Evolutionary conservation across 768 basidiomycete genomes (phyloP).

Genomic region (Amanita polypyramis): DNA sequence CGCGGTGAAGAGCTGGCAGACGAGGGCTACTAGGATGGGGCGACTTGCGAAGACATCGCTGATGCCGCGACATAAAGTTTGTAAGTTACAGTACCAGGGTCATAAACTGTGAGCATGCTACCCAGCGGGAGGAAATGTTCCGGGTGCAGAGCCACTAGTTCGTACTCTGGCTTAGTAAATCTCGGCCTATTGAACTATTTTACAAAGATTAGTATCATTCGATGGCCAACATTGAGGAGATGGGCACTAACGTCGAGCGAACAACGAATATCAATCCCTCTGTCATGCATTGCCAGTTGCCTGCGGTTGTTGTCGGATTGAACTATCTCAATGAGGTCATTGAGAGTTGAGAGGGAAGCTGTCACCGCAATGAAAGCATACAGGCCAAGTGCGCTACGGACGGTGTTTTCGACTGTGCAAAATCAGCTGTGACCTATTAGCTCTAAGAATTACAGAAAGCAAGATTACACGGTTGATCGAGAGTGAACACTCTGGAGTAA

Average conservation of each 20-base stretch:
- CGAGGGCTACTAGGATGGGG: constrained; percentile 9
- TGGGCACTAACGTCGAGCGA: constrained; percentile 10
- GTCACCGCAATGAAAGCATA: constrained; percentile 14
- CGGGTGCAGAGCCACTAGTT: constrained; percentile 13
- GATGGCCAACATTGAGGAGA: no score
- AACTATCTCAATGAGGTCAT: constrained; percentile 12
- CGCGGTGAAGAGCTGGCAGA: constrained; percentile 12
- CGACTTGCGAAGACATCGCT: constrained; percentile 11
- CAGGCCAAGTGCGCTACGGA: constrained; percentile 12
- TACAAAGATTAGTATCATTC: constrained; percentile 9
- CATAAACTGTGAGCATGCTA: constrained; percentile 9
- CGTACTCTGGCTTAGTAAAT: constrained; percentile 12
- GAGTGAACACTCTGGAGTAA: constrained; percentile 11
- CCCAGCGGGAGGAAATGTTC: constrained; percentile 15
- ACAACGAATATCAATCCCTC: constrained; percentile 6
- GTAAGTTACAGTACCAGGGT: constrained; percentile 7
- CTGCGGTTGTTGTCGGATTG: constrained; percentile 12
- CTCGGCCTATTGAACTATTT: constrained; percentile 9
- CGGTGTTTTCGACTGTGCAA: constrained; percentile 11
- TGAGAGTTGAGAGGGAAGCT: constrained; percentile 11
- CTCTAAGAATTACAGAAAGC: constrained; percentile 11
- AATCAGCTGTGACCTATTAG: constrained; percentile 7
- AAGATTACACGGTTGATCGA: constrained; percentile 13
- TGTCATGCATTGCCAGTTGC: constrained; percentile 9
- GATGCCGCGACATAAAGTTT: constrained; percentile 9